Conservation (phyloP, 2,329 filamentous ascomycete species). For the Arthroderma uncinatum region DNA sequence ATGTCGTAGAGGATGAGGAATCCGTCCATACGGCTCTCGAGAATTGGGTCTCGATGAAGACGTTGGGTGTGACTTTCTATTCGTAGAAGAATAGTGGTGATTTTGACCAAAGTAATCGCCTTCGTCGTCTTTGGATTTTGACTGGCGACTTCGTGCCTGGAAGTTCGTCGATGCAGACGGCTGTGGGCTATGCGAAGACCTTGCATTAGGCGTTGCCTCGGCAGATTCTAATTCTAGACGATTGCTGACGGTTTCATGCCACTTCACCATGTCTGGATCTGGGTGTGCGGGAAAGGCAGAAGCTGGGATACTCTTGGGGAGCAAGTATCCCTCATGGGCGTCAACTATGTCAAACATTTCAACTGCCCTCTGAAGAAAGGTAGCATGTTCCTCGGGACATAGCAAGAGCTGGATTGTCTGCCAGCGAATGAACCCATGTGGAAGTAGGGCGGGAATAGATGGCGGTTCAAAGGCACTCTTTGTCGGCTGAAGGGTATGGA, state of each 20-base stretch:
- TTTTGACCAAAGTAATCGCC: neutral
- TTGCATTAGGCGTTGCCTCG: neutral
- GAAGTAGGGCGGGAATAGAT: constrained; percentile 69
- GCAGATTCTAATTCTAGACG: constrained; percentile 52
- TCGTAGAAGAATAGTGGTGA: neutral
- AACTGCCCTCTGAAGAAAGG: constrained; percentile 70
- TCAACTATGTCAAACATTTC: constrained; percentile 64
- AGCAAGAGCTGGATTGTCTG: constrained; percentile 83
- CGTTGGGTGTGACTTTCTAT: neutral
- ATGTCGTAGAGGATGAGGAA: neutral
- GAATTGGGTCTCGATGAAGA: neutral
- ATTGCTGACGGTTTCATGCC: constrained; percentile 70
- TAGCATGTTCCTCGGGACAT: constrained; percentile 76
- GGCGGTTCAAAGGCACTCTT: constrained; percentile 60
- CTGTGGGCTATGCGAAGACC: neutral
- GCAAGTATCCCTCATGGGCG: constrained; percentile 49
- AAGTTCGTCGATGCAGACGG: neutral
- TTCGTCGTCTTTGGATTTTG: neutral
- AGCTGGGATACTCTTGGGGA: constrained; percentile 54
- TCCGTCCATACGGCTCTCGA: neutral
- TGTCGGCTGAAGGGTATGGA: constrained; percentile 71
- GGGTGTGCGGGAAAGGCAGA: constrained; percentile 60
- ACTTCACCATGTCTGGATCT: constrained; percentile 69
- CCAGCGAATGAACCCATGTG: constrained; percentile 82
- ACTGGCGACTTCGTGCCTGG: neutral